phyloP scores from a whole-genome alignment of 345 rosid genomes.

The Kandelia obovata region DNA sequence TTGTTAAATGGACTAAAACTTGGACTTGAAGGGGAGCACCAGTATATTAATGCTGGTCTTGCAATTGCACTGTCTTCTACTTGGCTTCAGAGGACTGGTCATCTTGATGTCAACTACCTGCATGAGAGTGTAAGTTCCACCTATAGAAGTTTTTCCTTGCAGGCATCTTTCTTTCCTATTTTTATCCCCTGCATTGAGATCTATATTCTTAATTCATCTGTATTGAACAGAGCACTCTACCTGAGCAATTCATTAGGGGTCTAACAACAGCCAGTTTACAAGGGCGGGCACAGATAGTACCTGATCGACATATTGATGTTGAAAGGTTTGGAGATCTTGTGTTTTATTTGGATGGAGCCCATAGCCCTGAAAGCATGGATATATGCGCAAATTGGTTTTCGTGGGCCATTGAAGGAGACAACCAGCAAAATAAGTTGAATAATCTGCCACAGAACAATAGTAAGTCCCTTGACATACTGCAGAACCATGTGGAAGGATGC shows the following conservation, averaged over 20 bases:
- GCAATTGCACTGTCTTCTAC: slow-evolving; percentile 69
- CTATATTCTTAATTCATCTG: slow-evolving; percentile 14
- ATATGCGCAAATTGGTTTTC: slow-evolving; percentile 90
- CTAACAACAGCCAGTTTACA: slow-evolving; percentile 74
- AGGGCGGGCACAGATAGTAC: slow-evolving; percentile 93
- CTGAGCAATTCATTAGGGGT: slow-evolving; percentile 81
- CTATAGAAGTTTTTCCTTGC: not conserved
- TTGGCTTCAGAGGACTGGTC: slow-evolving; percentile 84
- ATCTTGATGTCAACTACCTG: slow-evolving; percentile 40
- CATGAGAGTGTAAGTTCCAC: slow-evolving; percentile 49
- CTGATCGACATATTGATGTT: slow-evolving; percentile 45
- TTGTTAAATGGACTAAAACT: slow-evolving; percentile 69
- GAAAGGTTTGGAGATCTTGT: slow-evolving; percentile 57
- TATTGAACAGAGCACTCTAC: slow-evolving; percentile 55
- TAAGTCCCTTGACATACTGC: slow-evolving; percentile 31
- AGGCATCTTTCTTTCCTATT: not conserved
- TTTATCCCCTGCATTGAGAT: not conserved
- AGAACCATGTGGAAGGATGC: slow-evolving; percentile 16
- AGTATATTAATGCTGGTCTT: slow-evolving; percentile 83
- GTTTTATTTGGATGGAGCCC: slow-evolving; percentile 95
- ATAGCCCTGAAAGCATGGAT: slow-evolving; percentile 96
- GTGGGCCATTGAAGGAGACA: slow-evolving; percentile 47
- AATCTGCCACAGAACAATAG: slow-evolving; percentile 32
- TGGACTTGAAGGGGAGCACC: slow-evolving; percentile 94
- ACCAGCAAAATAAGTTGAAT: slow-evolving; percentile 31